Percentiles rank a stretch among this genome's conserved stretches.
Conservation (phyloP, 306 rosid genomes). For the Luffa acutangula region DNA sequence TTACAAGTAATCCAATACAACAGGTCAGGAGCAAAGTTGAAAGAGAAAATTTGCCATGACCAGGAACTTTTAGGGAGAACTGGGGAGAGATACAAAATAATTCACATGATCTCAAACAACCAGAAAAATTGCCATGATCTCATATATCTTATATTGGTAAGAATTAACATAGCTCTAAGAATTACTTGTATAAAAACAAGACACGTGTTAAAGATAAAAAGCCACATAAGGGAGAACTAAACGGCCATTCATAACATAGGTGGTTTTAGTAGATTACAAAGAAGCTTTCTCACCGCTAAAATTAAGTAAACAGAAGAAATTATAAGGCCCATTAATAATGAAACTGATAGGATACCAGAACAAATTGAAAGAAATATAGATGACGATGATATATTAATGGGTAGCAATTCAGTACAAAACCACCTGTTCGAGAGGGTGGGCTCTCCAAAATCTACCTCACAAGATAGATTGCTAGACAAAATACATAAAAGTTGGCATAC, state of each 20-base stretch:
- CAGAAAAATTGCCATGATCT: background rate
- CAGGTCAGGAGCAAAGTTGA: background rate
- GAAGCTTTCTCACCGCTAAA: constrained; percentile 2
- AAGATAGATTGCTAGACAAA: too few species aligned
- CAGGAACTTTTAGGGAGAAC: background rate
- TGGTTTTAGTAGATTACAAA: background rate
- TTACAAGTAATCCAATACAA: background rate
- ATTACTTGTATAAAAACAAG: background rate
- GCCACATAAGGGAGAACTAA: background rate
- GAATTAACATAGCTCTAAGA: background rate
- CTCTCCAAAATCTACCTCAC: too few species aligned
- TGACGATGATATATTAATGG: too few species aligned
- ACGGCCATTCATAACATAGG: background rate
- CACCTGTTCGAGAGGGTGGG: too few species aligned
- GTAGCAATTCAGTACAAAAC: too few species aligned
- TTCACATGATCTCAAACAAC: background rate
- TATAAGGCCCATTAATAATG: background rate
- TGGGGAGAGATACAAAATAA: background rate
- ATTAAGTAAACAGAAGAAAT: background rate
- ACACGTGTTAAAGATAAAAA: background rate
- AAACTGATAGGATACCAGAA: too few species aligned
- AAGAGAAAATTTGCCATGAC: background rate
- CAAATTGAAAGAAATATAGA: too few species aligned
- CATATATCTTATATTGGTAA: background rate
- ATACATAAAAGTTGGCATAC: too few species aligned